Evolutionary conservation across 2,329 filamentous ascomycete species (phyloP), one percentile per base, ranked within the genome.

Genomic region (Paraconiothyrium sp.): DNA sequence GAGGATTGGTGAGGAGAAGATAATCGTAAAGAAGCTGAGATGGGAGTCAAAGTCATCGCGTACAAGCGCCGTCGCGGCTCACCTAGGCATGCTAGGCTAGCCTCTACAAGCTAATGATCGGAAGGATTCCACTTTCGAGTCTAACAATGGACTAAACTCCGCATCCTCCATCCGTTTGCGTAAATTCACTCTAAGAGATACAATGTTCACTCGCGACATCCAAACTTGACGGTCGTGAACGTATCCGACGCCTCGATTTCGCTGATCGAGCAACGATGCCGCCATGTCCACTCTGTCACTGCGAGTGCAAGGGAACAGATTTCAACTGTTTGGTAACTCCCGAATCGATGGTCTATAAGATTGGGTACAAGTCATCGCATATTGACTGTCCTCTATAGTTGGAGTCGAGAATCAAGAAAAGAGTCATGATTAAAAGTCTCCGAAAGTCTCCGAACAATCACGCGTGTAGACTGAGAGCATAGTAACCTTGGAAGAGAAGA

Each of bases 71-170:
- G 20, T 46, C 7, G 20, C n/a, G 9, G 11, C 20, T 20, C 20
- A 20, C 20, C 20, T 20, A 20, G 20, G 20, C 20, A 20, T 20
- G 20, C 10, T 11, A 37, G 14, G 32, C 32, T 51, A 51, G 16
- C 48, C 48, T 37, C 9, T 46, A 46, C n/a, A 24, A 22, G 9
- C 37, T 37, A 46, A 20, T 37, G 4, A 6, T 14, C 27, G 14
- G 44, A 20, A 35, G 48, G 11, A 22, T 37, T 35, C n/a, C 16
- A 32, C 30, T 13, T 13, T 16, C 35, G n/a, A n/a, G n/a, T n/a
- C 32, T 14, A 35, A 37, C 11, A 51, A 13, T 22, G 32, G 48
- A 37, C 48, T 51, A 51, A 32, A 37, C 48, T 51, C 48, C 48
- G 48, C 35, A 10, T 22, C 30, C 30, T 48, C 24, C 24, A 22